phyloP scores from a whole-genome alignment of 2,329 filamentous ascomycete species.

The Colletotrichum abscissum region DNA sequence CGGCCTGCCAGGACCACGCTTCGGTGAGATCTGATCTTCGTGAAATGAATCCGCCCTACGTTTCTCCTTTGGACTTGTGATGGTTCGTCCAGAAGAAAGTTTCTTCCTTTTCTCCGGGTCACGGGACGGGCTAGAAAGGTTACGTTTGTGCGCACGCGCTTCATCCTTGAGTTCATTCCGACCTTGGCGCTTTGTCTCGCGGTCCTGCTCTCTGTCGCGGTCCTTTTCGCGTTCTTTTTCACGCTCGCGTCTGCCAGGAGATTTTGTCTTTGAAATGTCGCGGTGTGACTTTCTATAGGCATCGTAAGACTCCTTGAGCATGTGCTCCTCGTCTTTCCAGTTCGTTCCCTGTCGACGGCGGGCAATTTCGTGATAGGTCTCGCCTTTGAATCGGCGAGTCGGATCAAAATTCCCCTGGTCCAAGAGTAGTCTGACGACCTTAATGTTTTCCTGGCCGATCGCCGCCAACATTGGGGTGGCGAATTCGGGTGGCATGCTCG shows the following conservation, averaged over 20 bases:
- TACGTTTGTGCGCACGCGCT: conserved; percentile 55
- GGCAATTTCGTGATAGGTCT: conserved; percentile 89
- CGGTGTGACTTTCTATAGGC: conserved; percentile 67
- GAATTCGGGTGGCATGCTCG: conserved; percentile 72
- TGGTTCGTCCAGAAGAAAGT: conserved; percentile 43
- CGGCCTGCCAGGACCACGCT: conserved; percentile 63
- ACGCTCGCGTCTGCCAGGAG: conserved; percentile 57
- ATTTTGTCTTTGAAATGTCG: conserved; percentile 60
- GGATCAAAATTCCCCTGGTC: conserved; percentile 85
- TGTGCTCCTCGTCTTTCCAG: conserved; percentile 88
- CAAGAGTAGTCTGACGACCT: conserved; percentile 84
- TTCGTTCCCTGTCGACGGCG: conserved; percentile 84
- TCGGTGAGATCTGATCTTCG: conserved; percentile 61
- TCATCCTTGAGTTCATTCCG: conserved; percentile 60
- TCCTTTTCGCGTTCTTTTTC: conserved; percentile 40
- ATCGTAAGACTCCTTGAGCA: conserved; percentile 82
- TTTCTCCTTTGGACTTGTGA: conserved; percentile 62
- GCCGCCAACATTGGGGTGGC: conserved; percentile 94
- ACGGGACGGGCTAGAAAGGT: conserved; percentile 59
- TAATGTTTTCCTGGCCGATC: conserved; percentile 88
- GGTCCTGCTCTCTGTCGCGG: conserved; percentile 52
- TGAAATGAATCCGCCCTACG: conserved; percentile 55
- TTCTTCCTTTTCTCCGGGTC: conserved; percentile 61
- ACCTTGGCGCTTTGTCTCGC: conserved; percentile 54
- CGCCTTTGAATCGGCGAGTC: conserved; percentile 78